Evolutionary conservation across 2,329 filamentous ascomycete species (phyloP).

Genomic region (Bipolaris sorokiniana): DNA sequence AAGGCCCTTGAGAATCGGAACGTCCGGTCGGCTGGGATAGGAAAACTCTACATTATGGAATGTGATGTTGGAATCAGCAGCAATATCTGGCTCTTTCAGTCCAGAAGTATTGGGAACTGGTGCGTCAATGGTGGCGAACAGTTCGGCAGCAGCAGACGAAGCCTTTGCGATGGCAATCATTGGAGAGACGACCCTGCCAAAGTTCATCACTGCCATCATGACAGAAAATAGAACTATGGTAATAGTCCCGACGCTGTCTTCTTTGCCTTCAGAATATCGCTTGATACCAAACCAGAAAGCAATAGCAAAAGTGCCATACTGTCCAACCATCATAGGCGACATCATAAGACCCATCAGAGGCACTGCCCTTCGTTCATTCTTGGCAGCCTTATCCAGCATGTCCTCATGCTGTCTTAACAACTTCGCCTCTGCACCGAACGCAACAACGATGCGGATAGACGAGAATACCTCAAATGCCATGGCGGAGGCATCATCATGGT

Average conservation of each 20-base stretch:
- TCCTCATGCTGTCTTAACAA: slow-evolving; percentile 38
- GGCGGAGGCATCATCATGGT: slow-evolving; percentile 44
- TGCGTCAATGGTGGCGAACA: slow-evolving; percentile 48
- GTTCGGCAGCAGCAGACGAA: slow-evolving; percentile 41
- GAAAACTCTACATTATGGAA: slow-evolving; percentile 47
- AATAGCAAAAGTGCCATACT: slow-evolving; percentile 48
- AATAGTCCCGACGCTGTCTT: slow-evolving; percentile 39
- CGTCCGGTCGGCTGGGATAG: slow-evolving; percentile 60
- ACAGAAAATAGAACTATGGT: slow-evolving; percentile 49
- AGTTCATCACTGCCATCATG: slow-evolving; percentile 46
- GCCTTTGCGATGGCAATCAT: slow-evolving; percentile 47
- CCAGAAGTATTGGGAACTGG: slow-evolving; percentile 37
- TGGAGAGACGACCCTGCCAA: slow-evolving; percentile 39
- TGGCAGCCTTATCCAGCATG: slow-evolving; percentile 35
- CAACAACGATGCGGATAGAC: slow-evolving; percentile 45
- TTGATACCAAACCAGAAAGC: slow-evolving; percentile 50
- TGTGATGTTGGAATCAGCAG: slow-evolving; percentile 41
- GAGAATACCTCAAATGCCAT: slow-evolving; percentile 49
- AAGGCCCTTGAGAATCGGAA: slow-evolving; percentile 67
- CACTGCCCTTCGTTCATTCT: slow-evolving; percentile 35
- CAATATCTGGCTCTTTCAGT: slow-evolving; percentile 44
- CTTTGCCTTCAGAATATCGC: slow-evolving; percentile 40
- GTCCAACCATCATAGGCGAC: slow-evolving; percentile 42
- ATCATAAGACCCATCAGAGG: slow-evolving; percentile 46
- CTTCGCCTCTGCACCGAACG: slow-evolving; percentile 47